Evolutionary conservation across 768 basidiomycete species (phyloP).

Genomic region (Panus rudis): DNA sequence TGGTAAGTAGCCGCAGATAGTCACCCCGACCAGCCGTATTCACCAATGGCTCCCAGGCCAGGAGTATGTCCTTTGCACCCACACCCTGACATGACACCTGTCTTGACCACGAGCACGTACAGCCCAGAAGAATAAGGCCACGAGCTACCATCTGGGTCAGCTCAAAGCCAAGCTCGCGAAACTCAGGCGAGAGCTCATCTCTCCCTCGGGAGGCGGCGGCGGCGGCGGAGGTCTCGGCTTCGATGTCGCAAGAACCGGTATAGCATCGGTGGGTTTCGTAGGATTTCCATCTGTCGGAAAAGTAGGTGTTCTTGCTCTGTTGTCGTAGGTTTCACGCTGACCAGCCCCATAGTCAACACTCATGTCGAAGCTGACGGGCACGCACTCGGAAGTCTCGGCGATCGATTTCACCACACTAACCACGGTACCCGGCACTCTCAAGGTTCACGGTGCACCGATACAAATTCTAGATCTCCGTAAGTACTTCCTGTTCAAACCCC

Average conservation of each 20-base stretch:
- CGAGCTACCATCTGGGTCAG: slow-evolving; percentile 92
- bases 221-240: slow-evolving; percentile 90
- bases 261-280: slow-evolving; percentile 93
- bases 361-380: slow-evolving; percentile 95
- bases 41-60: slow-evolving; percentile 43
- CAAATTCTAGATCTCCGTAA: slow-evolving; percentile 89
- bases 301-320: slow-evolving; percentile 32
- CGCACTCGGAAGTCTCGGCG: slow-evolving; percentile 90
- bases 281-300: slow-evolving; percentile 95
- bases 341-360: slow-evolving; percentile 60
- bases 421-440: slow-evolving; percentile 91
- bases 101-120: slow-evolving; percentile 14
- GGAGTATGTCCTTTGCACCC: slow-evolving; percentile 47
- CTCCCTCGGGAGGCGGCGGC: slow-evolving; percentile 63
- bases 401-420: slow-evolving; percentile 97
- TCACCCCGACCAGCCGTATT: slow-evolving; percentile 1
- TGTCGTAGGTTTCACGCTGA: slow-evolving; percentile 1
- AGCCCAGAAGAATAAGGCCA: slow-evolving; percentile 96
- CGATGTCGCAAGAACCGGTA: slow-evolving; percentile 96
- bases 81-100: slow-evolving; percentile 5
- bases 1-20: slow-evolving; percentile 49
- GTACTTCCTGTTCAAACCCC: slow-evolving; percentile 21
- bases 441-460: slow-evolving; percentile 93
- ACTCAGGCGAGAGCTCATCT: slow-evolving; percentile 88
- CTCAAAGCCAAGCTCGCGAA: slow-evolving; percentile 99